These are phyloP conservation scores for Leccinum boreale DNA, from an alignment of 768 basidiomycete species.

Conservation along the genomic window DNA sequence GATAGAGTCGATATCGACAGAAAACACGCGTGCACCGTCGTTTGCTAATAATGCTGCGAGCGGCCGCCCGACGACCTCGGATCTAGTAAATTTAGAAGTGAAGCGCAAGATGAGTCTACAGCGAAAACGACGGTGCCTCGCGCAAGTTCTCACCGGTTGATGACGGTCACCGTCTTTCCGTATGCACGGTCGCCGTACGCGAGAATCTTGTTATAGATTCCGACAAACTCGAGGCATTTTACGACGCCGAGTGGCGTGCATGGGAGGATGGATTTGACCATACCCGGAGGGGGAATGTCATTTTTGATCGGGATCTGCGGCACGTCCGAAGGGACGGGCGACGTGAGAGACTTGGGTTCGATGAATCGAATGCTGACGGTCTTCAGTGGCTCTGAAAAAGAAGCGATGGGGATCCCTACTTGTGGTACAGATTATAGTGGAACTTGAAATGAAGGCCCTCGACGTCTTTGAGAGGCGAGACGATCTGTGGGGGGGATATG, in stretches of 20 bases:
- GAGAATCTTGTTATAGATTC: conserved; percentile 91
- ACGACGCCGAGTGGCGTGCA: conserved; percentile 97
- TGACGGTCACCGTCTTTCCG: conserved; percentile 88
- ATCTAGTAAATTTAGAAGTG: conserved; percentile 42
- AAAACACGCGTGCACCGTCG: conserved; percentile 94
- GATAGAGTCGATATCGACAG: conserved; percentile 92
- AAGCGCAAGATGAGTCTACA: neutral
- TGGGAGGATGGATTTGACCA: conserved; percentile 94
- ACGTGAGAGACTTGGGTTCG: conserved; percentile 65
- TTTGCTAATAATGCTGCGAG: conserved; percentile 94
- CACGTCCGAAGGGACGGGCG: conserved; percentile 37
- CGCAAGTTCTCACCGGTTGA: conserved; percentile 67
- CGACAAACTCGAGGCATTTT: conserved; percentile 86
- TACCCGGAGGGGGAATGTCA: conserved; percentile 74
- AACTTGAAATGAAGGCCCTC: conserved; percentile 97
- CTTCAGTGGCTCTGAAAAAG: neutral
- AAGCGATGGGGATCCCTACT: conserved; percentile 47
- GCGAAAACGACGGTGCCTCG: neutral
- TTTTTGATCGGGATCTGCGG: conserved; percentile 34
- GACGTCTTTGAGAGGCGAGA: conserved; percentile 95
- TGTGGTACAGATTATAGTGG: conserved; percentile 92
- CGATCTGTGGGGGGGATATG: conserved; percentile 50
- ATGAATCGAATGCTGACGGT: conserved; percentile 86
- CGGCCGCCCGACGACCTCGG: conserved; percentile 96
- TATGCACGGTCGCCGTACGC: conserved; percentile 94